Evolutionary conservation across 1,139 yeast species (phyloP).

Genomic region (Yamadazyma jaroonii): DNA sequence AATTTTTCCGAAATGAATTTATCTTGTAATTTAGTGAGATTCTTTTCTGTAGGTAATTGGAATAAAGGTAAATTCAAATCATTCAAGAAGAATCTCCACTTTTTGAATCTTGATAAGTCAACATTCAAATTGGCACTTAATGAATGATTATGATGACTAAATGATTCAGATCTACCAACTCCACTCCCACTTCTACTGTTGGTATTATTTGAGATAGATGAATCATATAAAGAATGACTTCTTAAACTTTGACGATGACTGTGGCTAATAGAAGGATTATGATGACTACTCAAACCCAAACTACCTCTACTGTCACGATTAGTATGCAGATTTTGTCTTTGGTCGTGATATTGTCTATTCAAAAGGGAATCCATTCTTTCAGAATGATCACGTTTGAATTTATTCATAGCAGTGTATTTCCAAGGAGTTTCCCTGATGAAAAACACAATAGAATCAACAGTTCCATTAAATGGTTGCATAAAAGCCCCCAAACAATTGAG

Average conservation of each 20-base stretch:
- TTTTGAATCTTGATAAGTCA: constrained; percentile 12
- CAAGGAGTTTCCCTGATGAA: constrained; percentile 78
- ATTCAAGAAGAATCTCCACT: constrained; percentile 30
- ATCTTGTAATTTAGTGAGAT: constrained; percentile 26
- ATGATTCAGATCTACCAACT: constrained; percentile 1
- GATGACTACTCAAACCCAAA: constrained; percentile 6
- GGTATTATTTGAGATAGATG: constrained; percentile 12
- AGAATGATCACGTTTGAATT: constrained; percentile 38
- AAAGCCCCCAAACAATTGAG: constrained; percentile 65
- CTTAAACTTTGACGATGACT: constrained; percentile 4
- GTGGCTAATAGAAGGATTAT: constrained; percentile 11
- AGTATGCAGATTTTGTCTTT: not conserved
- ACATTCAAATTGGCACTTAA: constrained; percentile 15
- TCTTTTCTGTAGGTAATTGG: constrained; percentile 38
- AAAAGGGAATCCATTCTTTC: constrained; percentile 24
- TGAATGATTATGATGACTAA: constrained; percentile 7
- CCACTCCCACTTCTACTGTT: constrained; percentile 8
- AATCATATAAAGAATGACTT: constrained; percentile 14
- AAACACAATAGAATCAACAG: constrained; percentile 74
- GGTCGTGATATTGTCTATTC: constrained; percentile 5
- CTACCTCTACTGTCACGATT: constrained; percentile 6
- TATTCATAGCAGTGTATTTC: constrained; percentile 47
- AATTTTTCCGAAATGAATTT: constrained; percentile 20
- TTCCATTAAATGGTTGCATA: constrained; percentile 78
- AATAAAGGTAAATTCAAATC: constrained; percentile 41